Percentiles rank a stretch among this genome's conserved stretches.
Conservation (phyloP, 2,329 filamentous ascomycete species). For the Zelopaecilomyces penicillatus region DNA sequence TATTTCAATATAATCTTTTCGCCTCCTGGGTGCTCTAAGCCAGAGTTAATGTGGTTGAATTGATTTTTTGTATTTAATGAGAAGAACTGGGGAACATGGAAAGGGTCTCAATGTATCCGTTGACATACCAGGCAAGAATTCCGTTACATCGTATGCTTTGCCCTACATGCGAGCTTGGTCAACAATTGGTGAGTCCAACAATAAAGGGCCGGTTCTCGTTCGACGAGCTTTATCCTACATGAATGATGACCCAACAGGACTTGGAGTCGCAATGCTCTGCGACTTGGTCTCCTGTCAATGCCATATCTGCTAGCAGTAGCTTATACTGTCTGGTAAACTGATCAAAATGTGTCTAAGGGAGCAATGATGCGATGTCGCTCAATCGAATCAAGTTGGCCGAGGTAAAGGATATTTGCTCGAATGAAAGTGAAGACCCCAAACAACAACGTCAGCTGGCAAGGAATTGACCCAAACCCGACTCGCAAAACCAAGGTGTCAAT, state of each 20-base stretch:
- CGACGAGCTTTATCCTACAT: slow-evolving; percentile 38
- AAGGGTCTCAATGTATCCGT: neutral
- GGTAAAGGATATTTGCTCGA: too few relatives aligned
- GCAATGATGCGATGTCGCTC: too few relatives aligned
- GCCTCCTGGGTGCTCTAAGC: slow-evolving; percentile 73
- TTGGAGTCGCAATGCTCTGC: slow-evolving; percentile 69
- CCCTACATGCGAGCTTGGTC: slow-evolving; percentile 34
- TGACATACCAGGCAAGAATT: slow-evolving; percentile 66
- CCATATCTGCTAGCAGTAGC: slow-evolving; percentile 22
- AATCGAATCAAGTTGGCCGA: too few relatives aligned
- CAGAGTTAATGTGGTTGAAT: neutral
- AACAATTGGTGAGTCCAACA: too few relatives aligned
- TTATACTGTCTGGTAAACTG: too few relatives aligned
- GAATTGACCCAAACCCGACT: too few relatives aligned
- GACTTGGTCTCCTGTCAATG: slow-evolving; percentile 44
- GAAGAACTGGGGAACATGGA: neutral
- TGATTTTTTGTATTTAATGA: too few relatives aligned
- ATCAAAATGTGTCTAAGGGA: too few relatives aligned
- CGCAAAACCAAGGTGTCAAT: too few relatives aligned
- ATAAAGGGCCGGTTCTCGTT: neutral
- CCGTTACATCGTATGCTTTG: slow-evolving; percentile 82
- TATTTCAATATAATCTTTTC: slow-evolving; percentile 94
- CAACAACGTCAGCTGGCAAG: too few relatives aligned
- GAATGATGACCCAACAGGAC: slow-evolving; percentile 87
- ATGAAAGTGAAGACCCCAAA: too few relatives aligned